These are phyloP conservation scores for Rhinocladiella mackenziei DNA, from an alignment of 2,329 filamentous ascomycete species.

Conservation along the genomic window DNA sequence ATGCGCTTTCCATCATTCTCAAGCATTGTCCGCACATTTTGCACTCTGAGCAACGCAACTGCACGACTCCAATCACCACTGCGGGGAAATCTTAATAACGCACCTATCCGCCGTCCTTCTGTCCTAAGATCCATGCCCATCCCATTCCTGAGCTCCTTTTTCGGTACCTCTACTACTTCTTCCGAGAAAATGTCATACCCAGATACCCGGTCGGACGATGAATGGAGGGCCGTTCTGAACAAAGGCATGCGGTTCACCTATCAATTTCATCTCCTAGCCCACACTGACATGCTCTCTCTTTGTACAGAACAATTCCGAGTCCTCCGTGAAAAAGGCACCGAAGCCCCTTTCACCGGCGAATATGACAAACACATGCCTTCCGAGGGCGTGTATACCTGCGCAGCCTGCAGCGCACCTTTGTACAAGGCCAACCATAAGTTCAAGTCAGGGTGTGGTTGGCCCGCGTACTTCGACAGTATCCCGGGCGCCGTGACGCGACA, in stretches of 20 bases:
- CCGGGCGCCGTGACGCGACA: conserved; percentile 84
- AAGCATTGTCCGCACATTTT: conserved; percentile 46
- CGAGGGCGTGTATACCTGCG: conserved; percentile 78
- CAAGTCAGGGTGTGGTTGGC: conserved; percentile 94
- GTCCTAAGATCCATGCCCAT: conserved; percentile 67
- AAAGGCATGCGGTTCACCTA: too few relatives aligned
- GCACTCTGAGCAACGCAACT: conserved; percentile 47
- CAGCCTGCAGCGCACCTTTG: conserved; percentile 78
- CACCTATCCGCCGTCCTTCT: conserved; percentile 34
- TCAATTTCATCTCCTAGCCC: too few relatives aligned
- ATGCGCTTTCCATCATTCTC: conserved; percentile 51
- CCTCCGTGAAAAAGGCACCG: conserved; percentile 87
- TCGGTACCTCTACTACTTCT: conserved; percentile 56
- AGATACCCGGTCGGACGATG: conserved; percentile 72
- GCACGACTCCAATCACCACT: conserved; percentile 9
- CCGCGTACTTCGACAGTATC: conserved; percentile 93
- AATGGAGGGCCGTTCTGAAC: conserved; percentile 84
- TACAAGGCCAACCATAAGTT: conserved; percentile 96
- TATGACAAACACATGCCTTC: conserved; percentile 82
- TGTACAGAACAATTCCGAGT: conserved; percentile 85
- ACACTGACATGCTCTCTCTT: too few relatives aligned
- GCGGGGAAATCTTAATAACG: conserved; percentile 18
- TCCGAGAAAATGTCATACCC: conserved; percentile 59
- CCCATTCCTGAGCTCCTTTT: conserved; percentile 73
- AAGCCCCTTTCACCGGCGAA: conserved; percentile 71